Conservation (phyloP, 2,329 filamentous ascomycete genomes). For the Alternaria infectoria region DNA sequence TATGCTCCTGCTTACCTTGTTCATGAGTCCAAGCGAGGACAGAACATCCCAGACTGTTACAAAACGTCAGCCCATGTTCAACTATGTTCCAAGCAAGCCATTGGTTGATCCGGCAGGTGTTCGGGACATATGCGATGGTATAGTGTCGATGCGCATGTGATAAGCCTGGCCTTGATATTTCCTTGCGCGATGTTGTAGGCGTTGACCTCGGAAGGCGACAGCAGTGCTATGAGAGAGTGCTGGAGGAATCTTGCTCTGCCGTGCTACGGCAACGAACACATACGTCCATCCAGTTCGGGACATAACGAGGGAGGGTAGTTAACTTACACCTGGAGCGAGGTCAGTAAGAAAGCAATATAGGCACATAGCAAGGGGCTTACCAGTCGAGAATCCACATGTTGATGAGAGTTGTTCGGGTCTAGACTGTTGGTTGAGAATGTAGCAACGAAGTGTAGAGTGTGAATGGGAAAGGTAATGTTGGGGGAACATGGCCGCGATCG, state of each 20-base stretch:
- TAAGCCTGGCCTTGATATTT: not conserved
- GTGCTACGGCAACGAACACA: not conserved
- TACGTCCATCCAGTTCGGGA: not conserved
- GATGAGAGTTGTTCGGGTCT: slow-evolving; percentile 4
- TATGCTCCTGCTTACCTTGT: slow-evolving; percentile 62
- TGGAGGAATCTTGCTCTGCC: not conserved
- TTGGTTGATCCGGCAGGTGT: not conserved
- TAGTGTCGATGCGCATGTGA: slow-evolving; percentile 1
- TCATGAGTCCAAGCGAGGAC: slow-evolving; percentile 83
- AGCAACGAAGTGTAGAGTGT: not conserved
- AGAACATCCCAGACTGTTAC: slow-evolving; percentile 82
- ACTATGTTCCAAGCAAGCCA: not conserved
- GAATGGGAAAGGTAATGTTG: slow-evolving; percentile 9
- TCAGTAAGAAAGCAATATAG: slow-evolving; percentile 12
- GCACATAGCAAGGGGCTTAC: slow-evolving; percentile 52
- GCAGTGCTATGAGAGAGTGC: not conserved
- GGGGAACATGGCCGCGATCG: slow-evolving; percentile 8
- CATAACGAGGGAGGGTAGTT: slow-evolving; percentile 6
- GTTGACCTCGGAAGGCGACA: not conserved
- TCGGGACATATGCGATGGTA: not conserved
- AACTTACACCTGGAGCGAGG: slow-evolving; percentile 40
- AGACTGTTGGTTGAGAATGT: not conserved
- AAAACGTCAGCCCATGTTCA: slow-evolving; percentile 9
- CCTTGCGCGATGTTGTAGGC: not conserved
- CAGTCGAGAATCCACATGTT: slow-evolving; percentile 92